Percentiles rank a stretch among this genome's conserved stretches.
Evolutionary conservation across 2,329 filamentous ascomycete genomes (phyloP).

Genomic region (Graphilbum ipis-grandicollis): DNA sequence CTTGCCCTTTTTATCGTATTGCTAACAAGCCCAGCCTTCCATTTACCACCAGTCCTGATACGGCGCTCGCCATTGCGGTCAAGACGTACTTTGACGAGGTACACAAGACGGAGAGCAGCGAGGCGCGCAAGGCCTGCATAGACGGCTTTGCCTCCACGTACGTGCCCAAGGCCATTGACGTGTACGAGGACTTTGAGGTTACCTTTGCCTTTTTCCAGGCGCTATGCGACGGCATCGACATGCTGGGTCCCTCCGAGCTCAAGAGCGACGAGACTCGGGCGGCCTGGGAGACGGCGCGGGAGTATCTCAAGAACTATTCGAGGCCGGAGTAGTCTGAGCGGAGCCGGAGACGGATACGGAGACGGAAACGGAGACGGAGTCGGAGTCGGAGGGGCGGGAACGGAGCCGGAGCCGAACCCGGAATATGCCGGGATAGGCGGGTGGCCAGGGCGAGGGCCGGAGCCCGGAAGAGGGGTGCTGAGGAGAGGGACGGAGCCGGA

Average conservation of each 20-base stretch:
- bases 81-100: conserved; percentile 52
- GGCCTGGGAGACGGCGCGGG: conserved; percentile 36
- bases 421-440: too few species aligned
- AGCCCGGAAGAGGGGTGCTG: too few species aligned
- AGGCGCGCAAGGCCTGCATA: conserved; percentile 21
- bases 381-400: too few species aligned
- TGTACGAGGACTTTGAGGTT: conserved; percentile 41
- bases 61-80: conserved; percentile 61
- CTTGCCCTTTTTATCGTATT: background rate
- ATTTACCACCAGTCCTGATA: conserved; percentile 38
- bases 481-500: too few species aligned
- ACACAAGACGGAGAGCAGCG: conserved; percentile 37
- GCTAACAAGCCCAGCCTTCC: conserved; percentile 8
- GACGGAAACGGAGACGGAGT: too few species aligned
- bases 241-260: conserved; percentile 30
- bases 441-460: too few species aligned
- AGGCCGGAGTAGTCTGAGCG: conserved; percentile 1
- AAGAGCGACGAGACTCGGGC: conserved; percentile 23
- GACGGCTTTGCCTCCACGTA: conserved; percentile 32
- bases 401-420: too few species aligned
- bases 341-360: too few species aligned
- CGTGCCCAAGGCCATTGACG: conserved; percentile 40
- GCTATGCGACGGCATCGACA: conserved; percentile 38
- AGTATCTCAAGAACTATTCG: conserved; percentile 24
- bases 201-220: conserved; percentile 41